Evolutionary conservation across 805 yeast species (phyloP).

Genomic region (Candida pseudoglaebosa): DNA sequence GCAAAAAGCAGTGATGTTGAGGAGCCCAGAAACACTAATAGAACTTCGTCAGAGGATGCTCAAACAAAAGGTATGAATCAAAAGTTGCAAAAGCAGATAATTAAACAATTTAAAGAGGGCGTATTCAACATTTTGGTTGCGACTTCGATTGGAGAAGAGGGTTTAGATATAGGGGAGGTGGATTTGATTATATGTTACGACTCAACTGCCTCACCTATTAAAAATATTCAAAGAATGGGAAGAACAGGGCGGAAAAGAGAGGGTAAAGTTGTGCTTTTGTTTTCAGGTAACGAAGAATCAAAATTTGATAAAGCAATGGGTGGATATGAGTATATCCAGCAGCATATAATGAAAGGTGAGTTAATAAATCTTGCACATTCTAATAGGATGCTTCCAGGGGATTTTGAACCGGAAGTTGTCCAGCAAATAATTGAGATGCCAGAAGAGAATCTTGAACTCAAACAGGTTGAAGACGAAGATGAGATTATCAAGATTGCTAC

Average conservation of each 20-base stretch:
- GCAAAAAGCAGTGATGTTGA: slow-evolving; percentile 18
- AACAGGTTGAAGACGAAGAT: slow-evolving; percentile 57
- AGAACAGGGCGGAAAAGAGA: slow-evolving; percentile 95
- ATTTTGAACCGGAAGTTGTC: slow-evolving; percentile 52
- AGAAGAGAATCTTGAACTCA: slow-evolving; percentile 56
- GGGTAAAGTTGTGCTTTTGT: slow-evolving; percentile 73
- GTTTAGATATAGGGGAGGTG: slow-evolving; percentile 96
- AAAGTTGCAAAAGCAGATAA: slow-evolving; percentile 75
- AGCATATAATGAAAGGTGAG: slow-evolving; percentile 51
- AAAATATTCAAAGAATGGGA: slow-evolving; percentile 94
- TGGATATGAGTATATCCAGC: slow-evolving; percentile 76
- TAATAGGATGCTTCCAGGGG: slow-evolving; percentile 66
- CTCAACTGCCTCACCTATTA: slow-evolving; percentile 88
- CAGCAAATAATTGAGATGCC: slow-evolving; percentile 62
- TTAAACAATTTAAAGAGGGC: slow-evolving; percentile 70
- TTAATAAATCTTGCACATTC: slow-evolving; percentile 43
- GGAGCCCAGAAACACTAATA: slow-evolving; percentile 31
- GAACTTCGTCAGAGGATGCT: slow-evolving; percentile 70
- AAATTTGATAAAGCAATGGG: slow-evolving; percentile 84
- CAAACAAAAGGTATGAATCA: slow-evolving; percentile 87
- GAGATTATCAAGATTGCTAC: slow-evolving; percentile 68
- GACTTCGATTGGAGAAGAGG: slow-evolving; percentile 98
- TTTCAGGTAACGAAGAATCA: slow-evolving; percentile 70
- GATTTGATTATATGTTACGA: slow-evolving; percentile 91
- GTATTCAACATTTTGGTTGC: slow-evolving; percentile 80